Conservation (phyloP, 2,329 filamentous ascomycete genomes). For the Nigrospora osmanthi region DNA sequence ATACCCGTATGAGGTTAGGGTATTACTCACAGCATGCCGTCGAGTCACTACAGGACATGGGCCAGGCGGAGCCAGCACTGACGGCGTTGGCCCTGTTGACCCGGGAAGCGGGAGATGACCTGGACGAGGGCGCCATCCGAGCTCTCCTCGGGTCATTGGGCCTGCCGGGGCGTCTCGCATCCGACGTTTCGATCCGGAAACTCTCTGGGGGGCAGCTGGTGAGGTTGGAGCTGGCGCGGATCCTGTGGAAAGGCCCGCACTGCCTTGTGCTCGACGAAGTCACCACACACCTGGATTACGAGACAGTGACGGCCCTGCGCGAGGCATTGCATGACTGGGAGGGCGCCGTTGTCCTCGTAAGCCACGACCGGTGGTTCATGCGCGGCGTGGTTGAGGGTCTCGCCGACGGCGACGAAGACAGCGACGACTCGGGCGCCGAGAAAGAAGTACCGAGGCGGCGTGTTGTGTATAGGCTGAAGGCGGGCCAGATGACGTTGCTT, state of each 20-base stretch:
- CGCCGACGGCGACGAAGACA: slow-evolving; percentile 26
- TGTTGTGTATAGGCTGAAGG: slow-evolving; percentile 52
- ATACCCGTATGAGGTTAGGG: slow-evolving; percentile 62
- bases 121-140: slow-evolving; percentile 61
- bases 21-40: slow-evolving; percentile 79
- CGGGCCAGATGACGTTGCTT: slow-evolving; percentile 46
- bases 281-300: slow-evolving; percentile 77
- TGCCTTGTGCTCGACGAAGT: slow-evolving; percentile 73
- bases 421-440: slow-evolving; percentile 32
- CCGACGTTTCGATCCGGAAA: slow-evolving; percentile 64
- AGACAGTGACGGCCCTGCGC: slow-evolving; percentile 67
- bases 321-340: slow-evolving; percentile 59
- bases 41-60: slow-evolving; percentile 55
- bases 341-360: slow-evolving; percentile 70
- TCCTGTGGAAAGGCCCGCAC: slow-evolving; percentile 64
- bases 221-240: slow-evolving; percentile 53
- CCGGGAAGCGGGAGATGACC: slow-evolving; percentile 38
- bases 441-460: slow-evolving; percentile 35
- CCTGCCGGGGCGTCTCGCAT: slow-evolving; percentile 60
- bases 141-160: slow-evolving; percentile 62
- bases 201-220: slow-evolving; percentile 77
- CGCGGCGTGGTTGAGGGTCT: slow-evolving; percentile 63
- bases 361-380: slow-evolving; percentile 78
- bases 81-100: slow-evolving; percentile 61
- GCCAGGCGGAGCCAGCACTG: slow-evolving; percentile 35